These are phyloP conservation scores for Gnomoniopsis smithogilvyi DNA, from an alignment of 2,329 filamentous ascomycete species.

Conservation along the genomic window DNA sequence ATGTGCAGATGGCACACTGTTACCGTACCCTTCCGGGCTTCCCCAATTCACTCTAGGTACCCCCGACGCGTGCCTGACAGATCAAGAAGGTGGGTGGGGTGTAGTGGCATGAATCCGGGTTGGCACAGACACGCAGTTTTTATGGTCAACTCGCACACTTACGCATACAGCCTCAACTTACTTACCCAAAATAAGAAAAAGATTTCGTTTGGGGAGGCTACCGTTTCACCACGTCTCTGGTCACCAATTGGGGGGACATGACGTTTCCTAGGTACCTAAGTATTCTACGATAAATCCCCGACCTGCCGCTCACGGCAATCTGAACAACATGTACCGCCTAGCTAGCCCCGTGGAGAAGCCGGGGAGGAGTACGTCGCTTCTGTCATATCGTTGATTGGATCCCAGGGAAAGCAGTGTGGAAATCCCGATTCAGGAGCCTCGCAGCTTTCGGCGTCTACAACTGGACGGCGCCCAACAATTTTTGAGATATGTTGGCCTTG, in stretches of 20 bases:
- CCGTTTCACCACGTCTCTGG: not conserved
- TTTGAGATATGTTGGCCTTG: not conserved
- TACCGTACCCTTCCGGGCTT: not conserved
- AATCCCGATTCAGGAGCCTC: not conserved
- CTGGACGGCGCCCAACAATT: conserved; percentile 7
- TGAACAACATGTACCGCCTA: not conserved
- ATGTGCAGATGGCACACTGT: too few species aligned
- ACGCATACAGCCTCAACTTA: too few species aligned
- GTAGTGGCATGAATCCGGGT: too few species aligned
- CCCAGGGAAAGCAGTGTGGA: not conserved
- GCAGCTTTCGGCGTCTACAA: conserved; percentile 4
- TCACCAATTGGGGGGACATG: not conserved
- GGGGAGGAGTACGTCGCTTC: not conserved
- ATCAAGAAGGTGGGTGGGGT: too few species aligned
- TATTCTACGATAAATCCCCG: not conserved
- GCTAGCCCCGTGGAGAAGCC: too few species aligned
- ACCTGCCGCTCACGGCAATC: not conserved
- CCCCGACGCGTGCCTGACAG: too few species aligned
- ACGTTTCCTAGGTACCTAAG: too few species aligned
- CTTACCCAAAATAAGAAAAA: too few species aligned
- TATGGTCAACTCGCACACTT: too few species aligned
- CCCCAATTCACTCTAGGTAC: not conserved
- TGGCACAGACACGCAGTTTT: too few species aligned
- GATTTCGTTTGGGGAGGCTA: too few species aligned
- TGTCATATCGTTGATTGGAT: not conserved